Base-by-base conservation (phyloP, 1,284 basidiomycete genomes). In the Coriolopsis trogii region DNA sequence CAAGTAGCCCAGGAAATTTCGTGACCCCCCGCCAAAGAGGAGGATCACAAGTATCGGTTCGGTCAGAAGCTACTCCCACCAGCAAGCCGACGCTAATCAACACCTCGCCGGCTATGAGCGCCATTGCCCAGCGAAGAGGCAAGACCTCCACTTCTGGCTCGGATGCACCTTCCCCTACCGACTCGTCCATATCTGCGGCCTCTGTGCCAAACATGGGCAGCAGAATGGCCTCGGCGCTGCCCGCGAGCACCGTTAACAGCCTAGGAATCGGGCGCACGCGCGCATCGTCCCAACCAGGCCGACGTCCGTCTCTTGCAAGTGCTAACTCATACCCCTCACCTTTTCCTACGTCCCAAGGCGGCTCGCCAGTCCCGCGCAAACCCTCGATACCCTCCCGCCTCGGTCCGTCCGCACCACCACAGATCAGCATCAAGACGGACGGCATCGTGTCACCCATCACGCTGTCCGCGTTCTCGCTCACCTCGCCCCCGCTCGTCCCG, bases 281-380 rank as follows among this genome's bases (percentile, higher is more conserved):
- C 37, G 85, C 85, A 43, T 80, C 77, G 18, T 89, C 87, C 30
- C 86, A 88, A 56, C 87, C 87, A 39, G 84, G 82, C 28, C 78
- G 84, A 49, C 74, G 84, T 55, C 81, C 84, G 29, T 80, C 82
- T n/a, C 55, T 82, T 15, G 48, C 57, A 30, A 48, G 59, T 50
- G 25, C 61, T 25, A 44, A 63, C 48, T 49, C 63, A 40, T 59
- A 66, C 47, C 62, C 60, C 46, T 47, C 60, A 40, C 47, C 57
- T 34, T 71, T 66, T 23, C 53, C 73, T 21, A 64, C 65, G 23
- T 65, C 62, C 43, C 56, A 66, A 18, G 79, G 76, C 49, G 73
- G 53, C 36, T 54, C 58, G 23, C 49, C 52, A 71, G 59, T 67
- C 9, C 74, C 70, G 24, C 78, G 85, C 53, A 89, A 89, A 67